phyloP scores from a whole-genome alignment of 495 filamentous ascomycete species.

The Penicillium egyptiacum region DNA sequence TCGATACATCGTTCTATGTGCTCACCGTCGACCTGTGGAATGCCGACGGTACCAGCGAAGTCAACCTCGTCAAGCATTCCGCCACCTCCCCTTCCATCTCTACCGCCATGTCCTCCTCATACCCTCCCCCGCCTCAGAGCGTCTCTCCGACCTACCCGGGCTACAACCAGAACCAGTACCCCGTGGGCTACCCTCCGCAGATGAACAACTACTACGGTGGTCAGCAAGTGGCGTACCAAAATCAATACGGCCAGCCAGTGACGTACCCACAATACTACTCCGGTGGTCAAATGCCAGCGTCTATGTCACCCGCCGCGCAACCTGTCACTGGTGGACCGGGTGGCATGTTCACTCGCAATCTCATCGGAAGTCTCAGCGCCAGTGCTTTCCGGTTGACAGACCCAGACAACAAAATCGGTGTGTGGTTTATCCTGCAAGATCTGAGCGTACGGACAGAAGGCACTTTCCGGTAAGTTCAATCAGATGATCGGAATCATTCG shows the following conservation, averaged over 20 bases:
- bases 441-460: conserved; percentile 93
- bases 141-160: conserved; percentile 39
- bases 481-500: not conserved
- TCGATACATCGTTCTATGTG: conserved; percentile 87
- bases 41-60: conserved; percentile 78
- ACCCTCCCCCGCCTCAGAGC: conserved; percentile 59
- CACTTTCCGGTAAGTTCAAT: conserved; percentile 68
- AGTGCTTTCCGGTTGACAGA: conserved; percentile 88
- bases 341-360: conserved; percentile 94
- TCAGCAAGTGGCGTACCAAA: conserved; percentile 40
- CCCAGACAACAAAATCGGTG: conserved; percentile 77
- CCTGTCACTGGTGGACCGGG: conserved; percentile 54
- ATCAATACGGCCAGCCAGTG: conserved; percentile 46
- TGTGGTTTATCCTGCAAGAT: conserved; percentile 98
- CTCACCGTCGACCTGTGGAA: conserved; percentile 93
- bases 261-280: conserved; percentile 43
- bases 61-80: conserved; percentile 90
- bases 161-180: conserved; percentile 41
- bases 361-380: conserved; percentile 89
- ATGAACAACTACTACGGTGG: conserved; percentile 45
- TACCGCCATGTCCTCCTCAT: conserved; percentile 75
- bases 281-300: conserved; percentile 37
- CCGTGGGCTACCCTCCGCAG: conserved; percentile 39
- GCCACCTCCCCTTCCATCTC: conserved; percentile 87
- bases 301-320: conserved; percentile 41